phyloP scores from a whole-genome alignment of 164 flowering plant species.

The Warburgia ugandensis region DNA sequence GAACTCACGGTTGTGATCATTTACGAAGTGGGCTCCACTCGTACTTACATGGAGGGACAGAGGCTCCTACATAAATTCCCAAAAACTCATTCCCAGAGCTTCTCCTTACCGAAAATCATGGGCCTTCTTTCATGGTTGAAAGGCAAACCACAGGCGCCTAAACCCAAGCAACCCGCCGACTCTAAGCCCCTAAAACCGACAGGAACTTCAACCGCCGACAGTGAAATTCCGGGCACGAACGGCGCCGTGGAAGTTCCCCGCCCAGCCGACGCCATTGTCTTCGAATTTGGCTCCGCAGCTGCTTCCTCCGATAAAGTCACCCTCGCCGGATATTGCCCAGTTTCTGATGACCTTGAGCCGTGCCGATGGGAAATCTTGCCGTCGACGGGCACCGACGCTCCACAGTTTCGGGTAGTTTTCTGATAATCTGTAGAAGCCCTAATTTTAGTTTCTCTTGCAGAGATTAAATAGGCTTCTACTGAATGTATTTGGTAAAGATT shows the following conservation, averaged over 20 bases:
- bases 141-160: slow-evolving; percentile 19
- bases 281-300: slow-evolving; percentile 84
- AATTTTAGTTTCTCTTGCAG: neutral
- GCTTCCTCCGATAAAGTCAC: slow-evolving; percentile 74
- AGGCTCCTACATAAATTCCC: too few species aligned
- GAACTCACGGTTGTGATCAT: too few species aligned
- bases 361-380: slow-evolving; percentile 90
- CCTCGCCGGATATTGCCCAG: slow-evolving; percentile 88
- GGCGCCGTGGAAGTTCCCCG: slow-evolving; percentile 73
- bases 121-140: slow-evolving; percentile 68
- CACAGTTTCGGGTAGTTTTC: slow-evolving; percentile 86
- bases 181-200: slow-evolving; percentile 13
- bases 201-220: neutral
- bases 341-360: slow-evolving; percentile 93
- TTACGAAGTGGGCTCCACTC: too few species aligned
- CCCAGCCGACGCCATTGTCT: slow-evolving; percentile 47
- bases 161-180: slow-evolving; percentile 12
- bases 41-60: too few species aligned
- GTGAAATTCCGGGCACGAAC: slow-evolving; percentile 54
- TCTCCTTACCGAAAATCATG: too few species aligned
- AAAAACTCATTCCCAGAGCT: too few species aligned
- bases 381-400: slow-evolving; percentile 51
- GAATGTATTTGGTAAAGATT: neutral
- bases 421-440: slow-evolving; percentile 21
- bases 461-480: neutral